phyloP scores from a whole-genome alignment of 352 stramenopile genomes.

The Phytophthora multivora region DNA sequence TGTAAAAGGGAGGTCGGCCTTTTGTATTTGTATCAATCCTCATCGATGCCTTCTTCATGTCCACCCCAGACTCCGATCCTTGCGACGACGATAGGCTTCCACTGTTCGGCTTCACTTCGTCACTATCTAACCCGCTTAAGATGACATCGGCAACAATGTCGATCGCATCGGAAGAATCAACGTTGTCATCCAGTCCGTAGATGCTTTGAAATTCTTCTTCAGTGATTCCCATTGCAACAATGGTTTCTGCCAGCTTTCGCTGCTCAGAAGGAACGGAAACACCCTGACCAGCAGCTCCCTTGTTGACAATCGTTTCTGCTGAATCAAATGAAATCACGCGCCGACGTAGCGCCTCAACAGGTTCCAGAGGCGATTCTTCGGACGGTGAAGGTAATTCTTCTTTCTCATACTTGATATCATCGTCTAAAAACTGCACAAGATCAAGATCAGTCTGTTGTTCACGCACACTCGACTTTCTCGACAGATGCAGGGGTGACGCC shows the following conservation, averaged over 20 bases:
- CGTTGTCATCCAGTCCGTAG: slow-evolving; percentile 30
- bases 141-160: slow-evolving; percentile 17
- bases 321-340: slow-evolving; percentile 82
- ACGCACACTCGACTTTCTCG: slow-evolving; percentile 32
- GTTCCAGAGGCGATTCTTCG: slow-evolving; percentile 45
- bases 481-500: slow-evolving; percentile 44
- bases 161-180: slow-evolving; percentile 18
- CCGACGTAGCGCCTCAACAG: slow-evolving; percentile 61
- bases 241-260: slow-evolving; percentile 72
- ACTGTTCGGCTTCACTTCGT: slow-evolving; percentile 22
- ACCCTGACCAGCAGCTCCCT: slow-evolving; percentile 44
- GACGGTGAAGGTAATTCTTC: slow-evolving; percentile 7
- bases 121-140: slow-evolving; percentile 7
- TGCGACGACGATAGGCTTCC: not conserved
- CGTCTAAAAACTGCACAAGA: slow-evolving; percentile 37
- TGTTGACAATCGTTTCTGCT: slow-evolving; percentile 74
- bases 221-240: slow-evolving; percentile 68
- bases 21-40: slow-evolving; percentile 23
- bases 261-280: slow-evolving; percentile 56
- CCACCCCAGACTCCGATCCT: not conserved
- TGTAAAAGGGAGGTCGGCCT: slow-evolving; percentile 44
- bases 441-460: slow-evolving; percentile 35
- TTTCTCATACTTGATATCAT: slow-evolving; percentile 35
- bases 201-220: slow-evolving; percentile 49
- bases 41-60: slow-evolving; percentile 21